phyloP scores from a whole-genome alignment of 495 filamentous ascomycete species.

The Aspergillus bridgeri region DNA sequence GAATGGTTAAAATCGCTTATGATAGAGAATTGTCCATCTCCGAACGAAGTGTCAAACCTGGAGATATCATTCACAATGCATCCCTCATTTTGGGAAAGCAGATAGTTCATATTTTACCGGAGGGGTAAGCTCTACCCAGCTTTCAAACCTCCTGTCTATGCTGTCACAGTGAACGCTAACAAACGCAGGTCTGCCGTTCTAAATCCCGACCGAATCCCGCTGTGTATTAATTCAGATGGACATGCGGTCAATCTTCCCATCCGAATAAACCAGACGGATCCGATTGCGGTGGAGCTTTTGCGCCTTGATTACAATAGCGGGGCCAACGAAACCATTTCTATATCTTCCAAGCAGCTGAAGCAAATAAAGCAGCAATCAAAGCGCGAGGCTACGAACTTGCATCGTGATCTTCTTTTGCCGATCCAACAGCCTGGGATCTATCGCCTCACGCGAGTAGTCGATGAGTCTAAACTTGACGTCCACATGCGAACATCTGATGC shows the following conservation, averaged over 20 bases:
- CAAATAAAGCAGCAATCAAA: constrained; percentile 65
- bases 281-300: constrained; percentile 77
- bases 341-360: constrained; percentile 69
- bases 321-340: constrained; percentile 69
- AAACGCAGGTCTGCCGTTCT: constrained; percentile 71
- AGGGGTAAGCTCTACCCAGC: constrained; percentile 62
- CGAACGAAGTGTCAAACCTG: constrained; percentile 82
- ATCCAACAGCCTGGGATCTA: constrained; percentile 85
- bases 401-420: constrained; percentile 58
- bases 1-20: constrained; percentile 70
- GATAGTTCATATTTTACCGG: constrained; percentile 93
- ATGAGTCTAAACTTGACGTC: constrained; percentile 91
- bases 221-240: constrained; percentile 68
- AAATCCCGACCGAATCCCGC: constrained; percentile 72
- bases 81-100: constrained; percentile 93
- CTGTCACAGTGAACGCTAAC: constrained; percentile 19
- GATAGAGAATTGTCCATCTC: constrained; percentile 88
- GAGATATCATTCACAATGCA: constrained; percentile 79
- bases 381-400: constrained; percentile 55
- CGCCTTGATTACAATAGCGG: constrained; percentile 80
- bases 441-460: constrained; percentile 74
- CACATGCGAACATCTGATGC: constrained; percentile 69
- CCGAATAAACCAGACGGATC: constrained; percentile 86
- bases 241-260: constrained; percentile 70
- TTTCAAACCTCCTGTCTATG: background rate